Conservation (phyloP, 2,329 filamentous ascomycete genomes). For the Penicillium aurantiogriseum region DNA sequence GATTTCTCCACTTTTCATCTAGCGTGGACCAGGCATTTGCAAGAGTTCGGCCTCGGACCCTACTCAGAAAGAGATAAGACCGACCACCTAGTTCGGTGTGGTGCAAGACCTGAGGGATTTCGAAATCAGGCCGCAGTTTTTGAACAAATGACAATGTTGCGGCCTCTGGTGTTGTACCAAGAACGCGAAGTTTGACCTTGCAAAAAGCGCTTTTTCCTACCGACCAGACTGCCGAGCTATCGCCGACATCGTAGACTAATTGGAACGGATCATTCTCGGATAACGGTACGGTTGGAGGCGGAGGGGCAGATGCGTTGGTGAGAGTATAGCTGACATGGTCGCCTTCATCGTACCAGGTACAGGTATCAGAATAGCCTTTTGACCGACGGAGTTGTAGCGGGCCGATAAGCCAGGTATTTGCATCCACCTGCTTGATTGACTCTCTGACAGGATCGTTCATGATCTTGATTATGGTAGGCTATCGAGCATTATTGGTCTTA, state of each 20-base stretch:
- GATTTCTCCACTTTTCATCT: conserved; percentile 18
- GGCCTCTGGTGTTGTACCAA: conserved; percentile 13
- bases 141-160: background rate
- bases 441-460: background rate
- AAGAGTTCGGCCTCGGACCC: conserved; percentile 28
- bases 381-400: background rate
- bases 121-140: background rate
- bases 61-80: conserved; percentile 28
- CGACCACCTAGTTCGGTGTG: conserved; percentile 18
- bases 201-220: conserved; percentile 23
- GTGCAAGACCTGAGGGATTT: background rate
- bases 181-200: conserved; percentile 19
- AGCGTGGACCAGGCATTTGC: conserved; percentile 27
- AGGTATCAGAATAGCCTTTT: background rate
- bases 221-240: conserved; percentile 23
- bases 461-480: background rate
- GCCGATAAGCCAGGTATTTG: conserved; percentile 4
- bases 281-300: background rate
- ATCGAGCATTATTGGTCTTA: too few species aligned
- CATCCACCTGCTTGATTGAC: background rate
- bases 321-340: background rate
- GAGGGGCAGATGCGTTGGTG: background rate
- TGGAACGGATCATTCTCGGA: background rate
- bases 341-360: conserved; percentile 1
- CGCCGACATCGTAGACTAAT: conserved; percentile 19